Evolutionary conservation across 2,329 filamentous ascomycete species (phyloP).

Genomic region (Cytospora leucostoma): DNA sequence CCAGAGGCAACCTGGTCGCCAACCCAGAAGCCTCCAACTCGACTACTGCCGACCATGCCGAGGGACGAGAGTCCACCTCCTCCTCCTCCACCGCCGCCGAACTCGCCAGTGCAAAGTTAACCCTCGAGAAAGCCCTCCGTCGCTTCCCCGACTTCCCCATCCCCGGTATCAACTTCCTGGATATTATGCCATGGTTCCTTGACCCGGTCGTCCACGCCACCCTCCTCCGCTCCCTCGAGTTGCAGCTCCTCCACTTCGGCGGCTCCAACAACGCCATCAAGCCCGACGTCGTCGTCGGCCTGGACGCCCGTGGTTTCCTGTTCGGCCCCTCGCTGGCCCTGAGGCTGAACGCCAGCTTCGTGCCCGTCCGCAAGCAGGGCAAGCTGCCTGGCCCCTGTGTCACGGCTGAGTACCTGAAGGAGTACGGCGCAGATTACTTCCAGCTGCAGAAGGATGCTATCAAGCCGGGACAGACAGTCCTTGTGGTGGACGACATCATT

Average conservation of each 20-base stretch:
- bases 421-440: slow-evolving; percentile 94
- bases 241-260: slow-evolving; percentile 67
- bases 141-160: slow-evolving; percentile 91
- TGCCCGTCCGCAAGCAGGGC: slow-evolving; percentile 90
- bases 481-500: slow-evolving; percentile 97
- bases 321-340: slow-evolving; percentile 90
- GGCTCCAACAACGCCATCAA: slow-evolving; percentile 46
- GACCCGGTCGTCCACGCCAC: slow-evolving; percentile 71
- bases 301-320: slow-evolving; percentile 93
- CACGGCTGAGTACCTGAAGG: slow-evolving; percentile 87
- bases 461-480: slow-evolving; percentile 81
- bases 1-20: slow-evolving; percentile 35
- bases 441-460: slow-evolving; percentile 91
- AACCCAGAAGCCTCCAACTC: slow-evolving; percentile 40
- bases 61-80: slow-evolving; percentile 65
- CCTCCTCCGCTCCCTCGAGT: slow-evolving; percentile 81
- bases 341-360: slow-evolving; percentile 80
- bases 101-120: slow-evolving; percentile 70
- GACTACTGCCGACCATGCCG: slow-evolving; percentile 54
- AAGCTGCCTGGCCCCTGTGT: slow-evolving; percentile 90
- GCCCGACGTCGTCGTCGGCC: slow-evolving; percentile 88
- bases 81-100: slow-evolving; percentile 62
- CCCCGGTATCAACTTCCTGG: slow-evolving; percentile 92
- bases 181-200: slow-evolving; percentile 95
- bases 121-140: slow-evolving; percentile 71